These are phyloP conservation scores for Vigna mungo DNA, from an alignment of 306 rosid genomes.

Conservation along the genomic window DNA sequence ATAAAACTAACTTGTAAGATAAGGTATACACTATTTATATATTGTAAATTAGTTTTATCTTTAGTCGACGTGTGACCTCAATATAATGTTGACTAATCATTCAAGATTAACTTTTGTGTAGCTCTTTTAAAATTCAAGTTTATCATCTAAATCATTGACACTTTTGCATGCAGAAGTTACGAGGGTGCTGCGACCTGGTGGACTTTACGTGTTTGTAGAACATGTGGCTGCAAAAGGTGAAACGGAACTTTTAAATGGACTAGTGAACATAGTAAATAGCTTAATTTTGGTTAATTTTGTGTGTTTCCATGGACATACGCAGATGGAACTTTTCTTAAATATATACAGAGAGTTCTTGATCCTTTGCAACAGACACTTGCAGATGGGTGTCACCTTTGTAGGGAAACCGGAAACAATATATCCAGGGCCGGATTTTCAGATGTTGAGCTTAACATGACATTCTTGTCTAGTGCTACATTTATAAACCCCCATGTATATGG, in stretches of 20 bases:
- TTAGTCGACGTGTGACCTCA: too few relatives aligned
- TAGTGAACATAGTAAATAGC: background rate
- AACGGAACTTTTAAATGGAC: slow-evolving; percentile 33
- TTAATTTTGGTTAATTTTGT: slow-evolving; percentile 9
- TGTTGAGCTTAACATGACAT: slow-evolving; percentile 59
- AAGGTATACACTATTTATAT: too few relatives aligned
- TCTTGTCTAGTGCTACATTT: slow-evolving; percentile 57
- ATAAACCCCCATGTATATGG: slow-evolving; percentile 79
- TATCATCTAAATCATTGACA: slow-evolving; percentile 9
- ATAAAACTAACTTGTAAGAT: too few relatives aligned
- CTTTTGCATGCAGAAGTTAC: slow-evolving; percentile 66
- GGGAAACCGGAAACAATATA: slow-evolving; percentile 68
- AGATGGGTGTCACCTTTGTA: slow-evolving; percentile 83
- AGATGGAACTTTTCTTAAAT: slow-evolving; percentile 74
- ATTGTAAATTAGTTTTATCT: too few relatives aligned
- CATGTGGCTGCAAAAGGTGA: slow-evolving; percentile 89
- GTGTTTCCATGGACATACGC: slow-evolving; percentile 39
- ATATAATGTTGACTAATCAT: background rate
- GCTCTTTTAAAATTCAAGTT: background rate
- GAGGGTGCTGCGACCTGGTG: slow-evolving; percentile 84
- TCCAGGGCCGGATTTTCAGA: slow-evolving; percentile 70
- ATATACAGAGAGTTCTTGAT: slow-evolving; percentile 68
- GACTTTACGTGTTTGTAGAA: slow-evolving; percentile 74
- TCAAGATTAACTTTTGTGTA: background rate
- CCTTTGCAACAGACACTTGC: slow-evolving; percentile 73